Percentiles rank a stretch among this genome's conserved stretches.
These are phyloP conservation scores for Tetracladium marchalianum DNA, from an alignment of 495 filamentous ascomycete species.

Conservation along the genomic window DNA sequence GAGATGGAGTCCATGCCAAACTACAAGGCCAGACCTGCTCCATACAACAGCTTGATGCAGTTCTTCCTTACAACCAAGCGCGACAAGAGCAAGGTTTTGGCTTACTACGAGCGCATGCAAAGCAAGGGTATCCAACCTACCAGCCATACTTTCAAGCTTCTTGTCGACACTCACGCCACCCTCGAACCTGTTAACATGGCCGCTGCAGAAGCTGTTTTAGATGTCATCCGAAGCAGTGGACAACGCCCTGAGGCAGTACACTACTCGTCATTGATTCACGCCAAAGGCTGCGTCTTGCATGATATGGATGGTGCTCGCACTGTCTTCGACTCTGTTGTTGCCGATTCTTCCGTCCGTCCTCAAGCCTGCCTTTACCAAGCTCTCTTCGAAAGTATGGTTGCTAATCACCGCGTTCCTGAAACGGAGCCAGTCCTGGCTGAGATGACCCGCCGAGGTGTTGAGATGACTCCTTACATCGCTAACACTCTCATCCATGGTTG, in stretches of 20 bases:
- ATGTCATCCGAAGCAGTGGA: conserved; percentile 64
- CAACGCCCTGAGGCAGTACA: conserved; percentile 82
- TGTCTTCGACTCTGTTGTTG: conserved; percentile 72
- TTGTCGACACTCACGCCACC: conserved; percentile 91
- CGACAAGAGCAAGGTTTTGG: conserved; percentile 86
- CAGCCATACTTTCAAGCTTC: conserved; percentile 93
- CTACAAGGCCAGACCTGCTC: conserved; percentile 93
- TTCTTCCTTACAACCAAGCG: conserved; percentile 97
- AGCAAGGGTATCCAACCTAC: conserved; percentile 81
- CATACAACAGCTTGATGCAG: conserved; percentile 98
- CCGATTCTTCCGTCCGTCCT: conserved; percentile 49
- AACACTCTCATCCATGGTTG: conserved; percentile 99
- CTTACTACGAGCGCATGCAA: conserved; percentile 92
- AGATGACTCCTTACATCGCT: conserved; percentile 94
- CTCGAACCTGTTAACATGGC: conserved; percentile 86
- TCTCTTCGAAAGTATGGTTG: conserved; percentile 90
- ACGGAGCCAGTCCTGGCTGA: conserved; percentile 62
- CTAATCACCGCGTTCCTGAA: conserved; percentile 74
- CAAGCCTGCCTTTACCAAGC: conserved; percentile 91
- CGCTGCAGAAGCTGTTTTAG: conserved; percentile 77
- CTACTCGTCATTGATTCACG: conserved; percentile 91
- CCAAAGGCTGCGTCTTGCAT: conserved; percentile 88
- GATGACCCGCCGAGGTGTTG: conserved; percentile 63
- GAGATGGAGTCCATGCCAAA: conserved; percentile 99
- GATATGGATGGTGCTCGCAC: conserved; percentile 74